These are phyloP conservation scores for Oryza australiensis DNA, from an alignment of 176 grass and related monocot species.

Conservation along the genomic window DNA sequence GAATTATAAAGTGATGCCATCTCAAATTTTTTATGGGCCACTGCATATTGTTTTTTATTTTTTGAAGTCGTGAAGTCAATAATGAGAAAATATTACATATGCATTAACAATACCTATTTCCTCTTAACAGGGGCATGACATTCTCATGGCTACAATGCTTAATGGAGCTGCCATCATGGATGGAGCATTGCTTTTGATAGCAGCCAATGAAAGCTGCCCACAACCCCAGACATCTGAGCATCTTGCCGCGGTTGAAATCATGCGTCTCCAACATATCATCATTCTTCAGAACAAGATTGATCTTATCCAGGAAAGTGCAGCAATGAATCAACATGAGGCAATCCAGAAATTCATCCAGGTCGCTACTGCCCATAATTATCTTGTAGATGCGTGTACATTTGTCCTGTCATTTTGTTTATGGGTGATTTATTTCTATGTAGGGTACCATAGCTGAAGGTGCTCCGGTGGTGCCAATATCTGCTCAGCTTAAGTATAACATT, in stretches of 20 bases:
- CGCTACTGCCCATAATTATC: neutral
- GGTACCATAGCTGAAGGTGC: conserved; percentile 91
- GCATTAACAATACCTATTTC: neutral
- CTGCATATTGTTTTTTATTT: neutral
- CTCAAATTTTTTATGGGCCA: neutral
- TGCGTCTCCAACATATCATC: conserved; percentile 95
- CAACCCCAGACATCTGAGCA: conserved; percentile 95
- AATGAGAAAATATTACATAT: neutral
- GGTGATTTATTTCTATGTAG: conserved; percentile 35
- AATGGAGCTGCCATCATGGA: conserved; percentile 99
- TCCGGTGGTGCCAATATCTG: conserved; percentile 94
- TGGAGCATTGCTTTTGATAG: conserved; percentile 89
- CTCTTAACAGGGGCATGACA: conserved; percentile 80
- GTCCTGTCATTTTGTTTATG: conserved; percentile 12
- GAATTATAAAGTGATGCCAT: neutral
- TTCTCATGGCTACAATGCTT: conserved; percentile 99
- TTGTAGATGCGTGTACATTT: neutral
- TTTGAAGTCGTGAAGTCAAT: neutral
- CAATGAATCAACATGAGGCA: conserved; percentile 93
- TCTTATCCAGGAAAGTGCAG: conserved; percentile 97
- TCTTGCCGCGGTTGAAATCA: conserved; percentile 95
- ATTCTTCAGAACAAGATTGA: conserved; percentile 98
- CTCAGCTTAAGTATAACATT: conserved; percentile 94
- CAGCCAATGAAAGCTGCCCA: conserved; percentile 95
- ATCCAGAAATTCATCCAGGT: conserved; percentile 99